Base-by-base conservation (phyloP, 2,329 filamentous ascomycete species). In the Cladophialophora exuberans region DNA sequence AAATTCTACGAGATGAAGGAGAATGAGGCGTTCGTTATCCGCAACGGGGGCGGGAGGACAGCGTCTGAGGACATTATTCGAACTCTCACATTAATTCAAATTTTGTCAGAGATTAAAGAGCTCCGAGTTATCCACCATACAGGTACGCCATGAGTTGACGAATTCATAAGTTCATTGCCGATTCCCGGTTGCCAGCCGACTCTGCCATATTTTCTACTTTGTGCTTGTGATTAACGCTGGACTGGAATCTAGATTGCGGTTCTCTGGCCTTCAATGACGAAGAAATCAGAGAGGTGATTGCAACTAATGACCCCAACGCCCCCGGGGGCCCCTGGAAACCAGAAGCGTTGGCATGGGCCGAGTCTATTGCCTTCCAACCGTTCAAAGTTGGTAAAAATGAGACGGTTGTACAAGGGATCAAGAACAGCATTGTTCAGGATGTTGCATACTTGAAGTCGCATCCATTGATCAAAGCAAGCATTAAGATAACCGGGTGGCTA, bases 121-220 rank as follows among this genome's bases (percentile, higher is more conserved):
- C 39, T 54, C 31, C 47, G 25, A 26, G 42, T 47, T 11, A 54
- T 54, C 26, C 51, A 54, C 20, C 51, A 54, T 39, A 54, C 51
- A 25, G 51, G 51, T 48, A 39, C 20, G 42, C 4, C 9, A 2
- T 39, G 23, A 23, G n/a, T 11, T 3, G 35, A 18, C 13, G 35
- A 39, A 20, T 18, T 20, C 17, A 3, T 20, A 20, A 2, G 39
- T 26, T 3, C 9, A 23, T 6, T 2, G 13, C 13, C 39, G 3
- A 13, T n/a, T n/a, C n/a, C n/a, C 10, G 13, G 10, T n/a, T 9
- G 18, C 22, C 2, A 13, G 17, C n/a, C 23, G 22, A 42, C 22
- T 9, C 41, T 2, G 31, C 33, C 41, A n/a, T n/a, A n/a, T n/a
- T n/a, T n/a, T n/a, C n/a, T n/a, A n/a, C n/a, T n/a, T n/a, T n/a